phyloP scores from a whole-genome alignment of 805 yeast genomes.

The Candida oleophila region DNA sequence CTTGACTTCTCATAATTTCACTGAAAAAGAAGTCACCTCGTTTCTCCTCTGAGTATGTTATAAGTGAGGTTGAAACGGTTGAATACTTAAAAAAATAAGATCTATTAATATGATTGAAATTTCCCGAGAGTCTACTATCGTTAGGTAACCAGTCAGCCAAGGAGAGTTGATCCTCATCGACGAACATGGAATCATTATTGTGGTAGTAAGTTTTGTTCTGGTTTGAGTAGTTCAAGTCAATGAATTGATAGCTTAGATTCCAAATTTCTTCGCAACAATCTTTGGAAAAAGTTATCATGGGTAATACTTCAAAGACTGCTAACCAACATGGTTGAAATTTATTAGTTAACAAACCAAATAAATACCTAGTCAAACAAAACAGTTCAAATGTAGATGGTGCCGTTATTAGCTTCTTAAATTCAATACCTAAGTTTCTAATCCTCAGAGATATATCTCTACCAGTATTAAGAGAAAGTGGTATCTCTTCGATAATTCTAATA shows the following conservation, averaged over 20 bases:
- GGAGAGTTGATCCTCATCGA: conserved; percentile 8
- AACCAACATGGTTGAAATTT: conserved; percentile 86
- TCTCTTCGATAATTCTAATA: conserved; percentile 62
- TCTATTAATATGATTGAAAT: conserved; percentile 25
- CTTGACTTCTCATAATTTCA: conserved; percentile 52
- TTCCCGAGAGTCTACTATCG: conserved; percentile 45
- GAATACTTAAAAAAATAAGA: conserved; percentile 29
- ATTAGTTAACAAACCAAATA: conserved; percentile 65
- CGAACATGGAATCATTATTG: conserved; percentile 6
- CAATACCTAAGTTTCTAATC: conserved; percentile 55
- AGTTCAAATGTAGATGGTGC: conserved; percentile 20
- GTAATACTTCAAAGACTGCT: conserved; percentile 63
- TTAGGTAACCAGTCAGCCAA: conserved; percentile 41
- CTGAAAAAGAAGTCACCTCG: conserved; percentile 41
- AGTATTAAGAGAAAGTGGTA: conserved; percentile 65
- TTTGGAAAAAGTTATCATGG: conserved; percentile 34
- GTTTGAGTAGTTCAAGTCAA: conserved; percentile 18
- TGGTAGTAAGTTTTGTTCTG: conserved; percentile 14
- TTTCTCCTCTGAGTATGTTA: conserved; percentile 30
- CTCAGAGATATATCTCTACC: conserved; percentile 76
- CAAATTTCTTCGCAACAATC: conserved; percentile 48
- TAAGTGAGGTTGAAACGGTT: conserved; percentile 32
- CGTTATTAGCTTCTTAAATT: conserved; percentile 27
- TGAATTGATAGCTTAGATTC: conserved; percentile 46
- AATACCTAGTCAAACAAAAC: conserved; percentile 31